Percentiles rank a stretch among this genome's conserved stretches.
These are phyloP conservation scores for Suhomyces faveliae DNA, from an alignment of 805 yeast species.

Conservation along the genomic window DNA sequence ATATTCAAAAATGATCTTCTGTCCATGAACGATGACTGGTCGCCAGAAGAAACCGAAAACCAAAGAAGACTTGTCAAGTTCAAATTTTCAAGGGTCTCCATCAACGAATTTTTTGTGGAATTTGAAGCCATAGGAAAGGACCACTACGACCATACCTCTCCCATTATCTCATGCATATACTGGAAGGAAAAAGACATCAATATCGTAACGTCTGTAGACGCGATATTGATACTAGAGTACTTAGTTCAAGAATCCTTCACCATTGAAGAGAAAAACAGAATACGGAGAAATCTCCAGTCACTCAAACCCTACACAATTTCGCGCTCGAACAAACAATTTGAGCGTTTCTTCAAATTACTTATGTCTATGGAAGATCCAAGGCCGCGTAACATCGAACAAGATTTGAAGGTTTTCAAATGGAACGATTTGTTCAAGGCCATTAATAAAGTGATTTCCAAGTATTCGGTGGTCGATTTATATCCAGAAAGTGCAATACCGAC, in stretches of 20 bases:
- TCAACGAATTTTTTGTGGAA: slow-evolving; percentile 30
- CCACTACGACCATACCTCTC: slow-evolving; percentile 38
- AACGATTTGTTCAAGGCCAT: slow-evolving; percentile 50
- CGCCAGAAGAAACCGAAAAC: slow-evolving; percentile 38
- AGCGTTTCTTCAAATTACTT: slow-evolving; percentile 37
- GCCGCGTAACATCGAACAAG: slow-evolving; percentile 70
- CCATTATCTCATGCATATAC: slow-evolving; percentile 58
- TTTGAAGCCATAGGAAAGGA: slow-evolving; percentile 36
- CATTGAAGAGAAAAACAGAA: slow-evolving; percentile 69
- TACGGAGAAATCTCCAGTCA: slow-evolving; percentile 63
- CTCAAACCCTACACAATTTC: slow-evolving; percentile 61
- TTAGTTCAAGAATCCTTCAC: slow-evolving; percentile 54
- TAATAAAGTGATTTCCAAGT: slow-evolving; percentile 57
- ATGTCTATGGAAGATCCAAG: slow-evolving; percentile 64
- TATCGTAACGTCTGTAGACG: slow-evolving; percentile 65
- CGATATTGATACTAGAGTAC: slow-evolving; percentile 55
- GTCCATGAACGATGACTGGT: slow-evolving; percentile 46
- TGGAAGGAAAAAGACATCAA: slow-evolving; percentile 49
- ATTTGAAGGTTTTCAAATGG: slow-evolving; percentile 68
- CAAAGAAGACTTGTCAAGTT: slow-evolving; percentile 51
- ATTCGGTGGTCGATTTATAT: slow-evolving; percentile 23
- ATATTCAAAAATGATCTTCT: slow-evolving; percentile 29
- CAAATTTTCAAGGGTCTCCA: slow-evolving; percentile 35
- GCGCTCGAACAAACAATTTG: slow-evolving; percentile 33
- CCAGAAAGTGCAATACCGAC: not conserved